Evolutionary conservation across 1,139 yeast genomes (phyloP).

Genomic region (Zygoascus meyerae): DNA sequence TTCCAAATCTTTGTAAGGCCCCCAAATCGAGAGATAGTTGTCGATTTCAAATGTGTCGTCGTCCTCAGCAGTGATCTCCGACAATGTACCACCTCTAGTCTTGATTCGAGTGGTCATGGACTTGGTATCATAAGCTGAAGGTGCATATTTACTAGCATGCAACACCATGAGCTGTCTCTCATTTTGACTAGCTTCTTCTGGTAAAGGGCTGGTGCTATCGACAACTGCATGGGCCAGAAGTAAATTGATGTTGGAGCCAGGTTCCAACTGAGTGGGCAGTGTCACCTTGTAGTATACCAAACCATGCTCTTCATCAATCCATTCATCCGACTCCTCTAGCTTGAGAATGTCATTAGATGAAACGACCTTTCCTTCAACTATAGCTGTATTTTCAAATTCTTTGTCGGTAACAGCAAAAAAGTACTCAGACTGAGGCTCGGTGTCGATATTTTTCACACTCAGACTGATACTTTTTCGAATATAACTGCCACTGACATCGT

Average conservation of each 20-base stretch:
- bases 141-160: conserved; percentile 51
- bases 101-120: conserved; percentile 45
- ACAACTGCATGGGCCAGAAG: conserved; percentile 51
- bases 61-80: conserved; percentile 22
- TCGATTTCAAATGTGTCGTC: conserved; percentile 26
- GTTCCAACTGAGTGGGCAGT: conserved; percentile 64
- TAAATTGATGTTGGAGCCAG: conserved; percentile 48
- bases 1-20: conserved; percentile 46
- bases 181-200: conserved; percentile 54
- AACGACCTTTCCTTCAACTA: conserved; percentile 34
- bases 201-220: conserved; percentile 52
- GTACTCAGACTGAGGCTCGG: conserved; percentile 51
- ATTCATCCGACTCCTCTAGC: conserved; percentile 13
- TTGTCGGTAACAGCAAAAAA: conserved; percentile 46
- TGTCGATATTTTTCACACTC: conserved; percentile 53
- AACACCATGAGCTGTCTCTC: conserved; percentile 58
- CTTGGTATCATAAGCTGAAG: conserved; percentile 57
- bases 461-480: conserved; percentile 56
- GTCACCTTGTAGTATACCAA: conserved; percentile 43
- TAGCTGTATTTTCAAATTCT: conserved; percentile 43
- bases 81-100: conserved; percentile 18
- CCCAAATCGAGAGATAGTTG: conserved; percentile 46
- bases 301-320: conserved; percentile 12
- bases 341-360: conserved; percentile 15
- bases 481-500: conserved; percentile 66